phyloP scores from a whole-genome alignment of 352 stramenopile species.

The Peronospora tabacina region DNA sequence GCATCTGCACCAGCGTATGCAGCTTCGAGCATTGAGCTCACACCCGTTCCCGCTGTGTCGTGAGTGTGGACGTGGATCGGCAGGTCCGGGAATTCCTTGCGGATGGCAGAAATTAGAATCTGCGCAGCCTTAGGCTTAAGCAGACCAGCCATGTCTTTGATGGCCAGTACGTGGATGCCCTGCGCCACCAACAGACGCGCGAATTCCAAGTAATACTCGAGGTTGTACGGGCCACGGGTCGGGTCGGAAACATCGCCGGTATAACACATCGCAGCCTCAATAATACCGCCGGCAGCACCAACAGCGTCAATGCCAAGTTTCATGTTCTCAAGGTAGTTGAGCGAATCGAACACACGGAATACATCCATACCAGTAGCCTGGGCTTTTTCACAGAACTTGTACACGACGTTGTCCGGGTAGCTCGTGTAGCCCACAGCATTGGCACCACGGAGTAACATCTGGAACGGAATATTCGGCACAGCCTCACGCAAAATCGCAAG shows the following conservation, averaged over 20 bases:
- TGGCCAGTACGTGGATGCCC: slow-evolving; percentile 94
- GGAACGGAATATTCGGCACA: slow-evolving; percentile 95
- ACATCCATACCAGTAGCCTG: slow-evolving; percentile 94
- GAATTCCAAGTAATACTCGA: slow-evolving; percentile 96
- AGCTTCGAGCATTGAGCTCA: slow-evolving; percentile 94
- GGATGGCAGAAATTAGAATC: slow-evolving; percentile 89
- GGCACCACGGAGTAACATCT: slow-evolving; percentile 94
- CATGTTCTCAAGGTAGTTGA: slow-evolving; percentile 99
- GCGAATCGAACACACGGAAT: slow-evolving; percentile 97
- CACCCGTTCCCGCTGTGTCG: slow-evolving; percentile 95
- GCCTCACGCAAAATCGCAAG: slow-evolving; percentile 86
- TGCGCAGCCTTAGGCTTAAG: slow-evolving; percentile 92
- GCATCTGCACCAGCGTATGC: slow-evolving; percentile 94
- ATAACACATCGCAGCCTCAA: slow-evolving; percentile 95
- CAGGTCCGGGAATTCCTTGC: slow-evolving; percentile 93
- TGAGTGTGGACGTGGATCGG: slow-evolving; percentile 99
- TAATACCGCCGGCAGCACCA: slow-evolving; percentile 91
- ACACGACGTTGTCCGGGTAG: slow-evolving; percentile 96
- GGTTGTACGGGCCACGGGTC: slow-evolving; percentile 85
- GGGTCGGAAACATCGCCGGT: slow-evolving; percentile 94
- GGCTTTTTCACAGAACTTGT: slow-evolving; percentile 94
- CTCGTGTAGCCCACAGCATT: slow-evolving; percentile 96
- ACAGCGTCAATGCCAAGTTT: slow-evolving; percentile 95
- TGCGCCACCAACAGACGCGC: slow-evolving; percentile 87
- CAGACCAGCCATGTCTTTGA: slow-evolving; percentile 99